phyloP scores from a whole-genome alignment of 805 yeast genomes.

The Yamadazyma akitaensis region DNA sequence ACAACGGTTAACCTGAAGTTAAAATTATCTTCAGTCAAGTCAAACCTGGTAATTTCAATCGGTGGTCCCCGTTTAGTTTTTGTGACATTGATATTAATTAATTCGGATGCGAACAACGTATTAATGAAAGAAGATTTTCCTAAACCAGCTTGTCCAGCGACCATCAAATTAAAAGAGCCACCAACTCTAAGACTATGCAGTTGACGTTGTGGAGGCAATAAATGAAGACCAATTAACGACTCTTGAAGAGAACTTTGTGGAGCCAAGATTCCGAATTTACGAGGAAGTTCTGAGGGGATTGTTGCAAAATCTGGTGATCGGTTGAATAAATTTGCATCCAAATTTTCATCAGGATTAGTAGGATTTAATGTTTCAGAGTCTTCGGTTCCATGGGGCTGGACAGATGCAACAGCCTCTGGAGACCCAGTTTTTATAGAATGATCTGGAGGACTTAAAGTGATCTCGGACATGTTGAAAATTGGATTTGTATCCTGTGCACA shows the following conservation, averaged over 20 bases:
- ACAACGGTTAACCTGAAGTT: constrained; percentile 58
- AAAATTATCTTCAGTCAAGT: constrained; percentile 58
- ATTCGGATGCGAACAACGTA: constrained; percentile 54
- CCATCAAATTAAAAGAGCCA: constrained; percentile 34
- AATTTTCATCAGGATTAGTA: not conserved
- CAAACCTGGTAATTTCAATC: constrained; percentile 33
- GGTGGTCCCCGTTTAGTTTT: not conserved
- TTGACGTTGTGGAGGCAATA: constrained; percentile 31
- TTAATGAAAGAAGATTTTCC: constrained; percentile 80
- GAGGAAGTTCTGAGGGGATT: not conserved
- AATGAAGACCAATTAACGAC: constrained; percentile 15
- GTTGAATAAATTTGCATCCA: not conserved
- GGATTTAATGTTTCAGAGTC: not conserved
- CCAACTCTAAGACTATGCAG: constrained; percentile 25
- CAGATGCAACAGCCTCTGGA: not conserved
- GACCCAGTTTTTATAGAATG: constrained; percentile 11
- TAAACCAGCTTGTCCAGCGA: constrained; percentile 34
- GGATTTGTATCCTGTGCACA: constrained; percentile 1
- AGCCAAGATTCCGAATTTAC: not conserved
- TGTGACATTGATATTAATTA: constrained; percentile 10
- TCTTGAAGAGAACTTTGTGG: not conserved
- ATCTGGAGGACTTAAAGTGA: not conserved
- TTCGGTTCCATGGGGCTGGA: not conserved
- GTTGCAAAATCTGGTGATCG: not conserved
- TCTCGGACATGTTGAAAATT: not conserved